These are phyloP conservation scores for Pilobolus umbonatus DNA, from an alignment of 192 early-diverging fungal species.

Conservation along the genomic window DNA sequence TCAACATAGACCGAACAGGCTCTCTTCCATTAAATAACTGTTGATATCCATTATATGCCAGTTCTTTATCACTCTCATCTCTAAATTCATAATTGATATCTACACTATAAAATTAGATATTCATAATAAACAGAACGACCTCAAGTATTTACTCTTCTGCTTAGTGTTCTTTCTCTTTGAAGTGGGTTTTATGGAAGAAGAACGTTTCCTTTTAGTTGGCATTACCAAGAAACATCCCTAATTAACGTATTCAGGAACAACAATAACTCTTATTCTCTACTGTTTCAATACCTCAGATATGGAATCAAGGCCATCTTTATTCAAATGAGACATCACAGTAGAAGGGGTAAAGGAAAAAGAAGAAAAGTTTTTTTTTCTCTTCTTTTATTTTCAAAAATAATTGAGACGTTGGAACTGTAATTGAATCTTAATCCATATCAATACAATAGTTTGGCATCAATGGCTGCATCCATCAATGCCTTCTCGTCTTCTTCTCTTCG, in stretches of 20 bases:
- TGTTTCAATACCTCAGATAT: constrained; percentile 34
- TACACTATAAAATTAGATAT: neutral
- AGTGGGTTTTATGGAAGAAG: too few relatives aligned
- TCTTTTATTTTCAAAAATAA: too few relatives aligned
- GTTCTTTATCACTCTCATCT: constrained; percentile 14
- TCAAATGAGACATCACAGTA: too few relatives aligned
- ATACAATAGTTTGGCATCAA: too few relatives aligned
- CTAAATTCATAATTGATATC: neutral
- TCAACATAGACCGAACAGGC: constrained; percentile 39
- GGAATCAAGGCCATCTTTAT: constrained; percentile 46
- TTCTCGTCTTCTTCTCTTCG: too few relatives aligned
- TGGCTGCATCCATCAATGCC: too few relatives aligned
- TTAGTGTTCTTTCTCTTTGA: constrained; percentile 4
- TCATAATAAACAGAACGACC: neutral
- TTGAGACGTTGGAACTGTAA: too few relatives aligned
- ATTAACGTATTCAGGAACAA: neutral
- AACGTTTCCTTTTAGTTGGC: constrained; percentile 15
- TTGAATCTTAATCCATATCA: too few relatives aligned
- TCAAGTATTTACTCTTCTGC: neutral
- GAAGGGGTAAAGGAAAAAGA: too few relatives aligned
- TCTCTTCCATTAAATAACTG: constrained; percentile 56
- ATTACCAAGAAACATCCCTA: constrained; percentile 42
- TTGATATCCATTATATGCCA: constrained; percentile 54
- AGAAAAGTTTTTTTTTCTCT: too few relatives aligned
- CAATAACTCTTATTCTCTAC: neutral